These are phyloP conservation scores for Myxozyma mucilagina DNA, from an alignment of 805 yeast genomes.

Conservation along the genomic window DNA sequence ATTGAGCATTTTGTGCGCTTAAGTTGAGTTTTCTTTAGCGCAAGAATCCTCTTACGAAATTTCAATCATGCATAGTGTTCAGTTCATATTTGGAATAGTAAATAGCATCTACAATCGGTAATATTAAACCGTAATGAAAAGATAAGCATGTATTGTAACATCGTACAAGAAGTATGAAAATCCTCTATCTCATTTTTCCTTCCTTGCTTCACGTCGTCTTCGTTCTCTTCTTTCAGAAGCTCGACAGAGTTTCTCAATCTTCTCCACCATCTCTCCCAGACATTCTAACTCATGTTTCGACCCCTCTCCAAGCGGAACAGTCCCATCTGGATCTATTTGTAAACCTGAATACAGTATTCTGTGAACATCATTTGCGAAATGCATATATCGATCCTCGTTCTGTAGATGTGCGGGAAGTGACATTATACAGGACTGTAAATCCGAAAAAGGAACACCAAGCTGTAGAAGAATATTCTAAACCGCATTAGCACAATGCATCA, in stretches of 20 bases:
- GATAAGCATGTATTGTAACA: background rate
- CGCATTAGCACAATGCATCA: too few relatives aligned
- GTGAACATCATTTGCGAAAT: constrained; percentile 32
- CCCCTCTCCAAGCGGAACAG: constrained; percentile 6
- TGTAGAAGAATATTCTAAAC: constrained; percentile 36
- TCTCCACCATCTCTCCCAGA: constrained; percentile 27
- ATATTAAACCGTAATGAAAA: too few relatives aligned
- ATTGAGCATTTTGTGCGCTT: too few relatives aligned
- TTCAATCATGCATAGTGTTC: background rate
- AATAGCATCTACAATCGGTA: background rate
- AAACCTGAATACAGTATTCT: constrained; percentile 17
- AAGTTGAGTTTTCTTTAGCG: too few relatives aligned
- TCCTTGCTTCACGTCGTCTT: background rate
- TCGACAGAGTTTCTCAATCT: constrained; percentile 19
- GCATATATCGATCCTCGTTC: constrained; percentile 29
- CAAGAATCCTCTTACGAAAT: background rate
- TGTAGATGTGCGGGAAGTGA: constrained; percentile 14
- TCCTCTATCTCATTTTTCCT: background rate
- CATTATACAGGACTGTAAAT: constrained; percentile 25
- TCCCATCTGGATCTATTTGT: constrained; percentile 19
- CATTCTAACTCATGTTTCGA: constrained; percentile 24
- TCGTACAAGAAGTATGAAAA: background rate
- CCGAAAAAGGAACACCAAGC: constrained; percentile 54
- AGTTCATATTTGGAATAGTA: background rate
- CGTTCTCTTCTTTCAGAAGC: constrained; percentile 15